These are phyloP conservation scores for Sporobolomyces pararoseus DNA, from an alignment of 768 basidiomycete genomes.

Conservation along the genomic window DNA sequence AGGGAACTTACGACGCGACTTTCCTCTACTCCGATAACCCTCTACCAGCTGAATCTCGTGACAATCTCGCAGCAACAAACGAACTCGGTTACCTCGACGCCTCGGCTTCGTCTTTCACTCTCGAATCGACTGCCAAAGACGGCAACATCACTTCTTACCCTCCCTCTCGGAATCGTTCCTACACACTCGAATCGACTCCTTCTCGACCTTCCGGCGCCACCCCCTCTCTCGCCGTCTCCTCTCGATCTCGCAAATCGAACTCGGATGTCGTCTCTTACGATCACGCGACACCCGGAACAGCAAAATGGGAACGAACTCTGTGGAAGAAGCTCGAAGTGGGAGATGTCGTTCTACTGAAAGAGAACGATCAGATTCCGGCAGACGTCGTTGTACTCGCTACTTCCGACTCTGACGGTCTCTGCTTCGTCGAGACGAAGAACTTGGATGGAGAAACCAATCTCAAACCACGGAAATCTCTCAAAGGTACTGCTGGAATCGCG, in stretches of 20 bases:
- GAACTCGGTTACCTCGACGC: constrained; percentile 10
- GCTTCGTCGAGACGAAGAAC: constrained; percentile 97
- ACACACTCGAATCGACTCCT: constrained; percentile 27
- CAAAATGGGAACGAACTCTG: constrained; percentile 87
- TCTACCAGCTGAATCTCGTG: constrained; percentile 16
- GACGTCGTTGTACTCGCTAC: constrained; percentile 90
- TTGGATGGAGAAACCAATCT: constrained; percentile 96
- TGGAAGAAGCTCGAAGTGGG: constrained; percentile 99
- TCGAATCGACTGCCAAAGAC: constrained; percentile 23
- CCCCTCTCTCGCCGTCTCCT: constrained; percentile 32
- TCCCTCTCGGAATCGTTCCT: constrained; percentile 29
- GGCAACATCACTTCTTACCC: constrained; percentile 17
- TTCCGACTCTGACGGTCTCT: constrained; percentile 83
- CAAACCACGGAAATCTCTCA: constrained; percentile 74
- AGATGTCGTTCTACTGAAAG: constrained; percentile 82
- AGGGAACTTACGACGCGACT: constrained; percentile 54
- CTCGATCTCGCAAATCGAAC: constrained; percentile 48
- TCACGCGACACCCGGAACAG: constrained; percentile 63
- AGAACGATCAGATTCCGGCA: constrained; percentile 94
- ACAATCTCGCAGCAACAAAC: constrained; percentile 27
- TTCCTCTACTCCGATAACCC: constrained; percentile 42
- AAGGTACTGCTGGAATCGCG: constrained; percentile 67
- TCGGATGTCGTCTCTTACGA: constrained; percentile 78
- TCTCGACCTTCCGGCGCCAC: constrained; percentile 1
- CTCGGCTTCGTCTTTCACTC: constrained; percentile 8